Evolutionary conservation across 768 basidiomycete genomes (phyloP).

Genomic region (Mycena haematopus): DNA sequence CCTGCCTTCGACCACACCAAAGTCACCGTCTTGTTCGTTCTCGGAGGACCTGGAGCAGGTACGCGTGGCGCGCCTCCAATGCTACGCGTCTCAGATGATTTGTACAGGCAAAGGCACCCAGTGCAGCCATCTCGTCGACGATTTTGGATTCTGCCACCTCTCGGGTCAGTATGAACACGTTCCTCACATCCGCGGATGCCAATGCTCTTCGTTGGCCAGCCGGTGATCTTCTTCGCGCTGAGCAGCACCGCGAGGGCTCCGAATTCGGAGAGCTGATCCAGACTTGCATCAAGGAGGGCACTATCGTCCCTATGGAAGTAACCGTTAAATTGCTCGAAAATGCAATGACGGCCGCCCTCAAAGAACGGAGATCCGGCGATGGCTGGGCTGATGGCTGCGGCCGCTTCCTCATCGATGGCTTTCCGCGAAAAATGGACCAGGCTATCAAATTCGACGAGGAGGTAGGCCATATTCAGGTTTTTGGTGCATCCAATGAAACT

Average conservation of each 20-base stretch:
- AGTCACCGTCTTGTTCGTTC: slow-evolving; percentile 91
- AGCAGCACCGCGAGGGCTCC: slow-evolving; percentile 88
- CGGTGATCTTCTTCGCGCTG: slow-evolving; percentile 96
- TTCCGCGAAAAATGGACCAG: slow-evolving; percentile 99
- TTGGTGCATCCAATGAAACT: slow-evolving; percentile 3
- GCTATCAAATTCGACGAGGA: slow-evolving; percentile 88
- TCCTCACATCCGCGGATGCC: slow-evolving; percentile 2
- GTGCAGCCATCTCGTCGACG: slow-evolving; percentile 81
- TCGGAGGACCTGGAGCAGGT: slow-evolving; percentile 98
- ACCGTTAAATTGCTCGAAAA: slow-evolving; percentile 95
- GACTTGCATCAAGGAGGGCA: slow-evolving; percentile 88
- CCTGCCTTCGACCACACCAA: slow-evolving; percentile 71
- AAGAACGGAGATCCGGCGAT: slow-evolving; percentile 46
- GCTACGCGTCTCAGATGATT: background rate
- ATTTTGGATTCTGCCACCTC: slow-evolving; percentile 90
- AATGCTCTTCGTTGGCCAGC: slow-evolving; percentile 53
- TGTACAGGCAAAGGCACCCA: slow-evolving; percentile 94
- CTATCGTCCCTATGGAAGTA: slow-evolving; percentile 95
- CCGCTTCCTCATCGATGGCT: slow-evolving; percentile 95
- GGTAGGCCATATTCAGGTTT: slow-evolving; percentile 45
- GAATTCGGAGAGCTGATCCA: slow-evolving; percentile 85
- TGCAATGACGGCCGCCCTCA: slow-evolving; percentile 77
- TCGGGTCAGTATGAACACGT: slow-evolving; percentile 64
- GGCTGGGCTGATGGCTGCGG: slow-evolving; percentile 78
- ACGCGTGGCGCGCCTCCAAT: slow-evolving; percentile 19